Base-by-base conservation (phyloP, 192 early-diverging fungal genomes). In the Coemansia sp. region DNA sequence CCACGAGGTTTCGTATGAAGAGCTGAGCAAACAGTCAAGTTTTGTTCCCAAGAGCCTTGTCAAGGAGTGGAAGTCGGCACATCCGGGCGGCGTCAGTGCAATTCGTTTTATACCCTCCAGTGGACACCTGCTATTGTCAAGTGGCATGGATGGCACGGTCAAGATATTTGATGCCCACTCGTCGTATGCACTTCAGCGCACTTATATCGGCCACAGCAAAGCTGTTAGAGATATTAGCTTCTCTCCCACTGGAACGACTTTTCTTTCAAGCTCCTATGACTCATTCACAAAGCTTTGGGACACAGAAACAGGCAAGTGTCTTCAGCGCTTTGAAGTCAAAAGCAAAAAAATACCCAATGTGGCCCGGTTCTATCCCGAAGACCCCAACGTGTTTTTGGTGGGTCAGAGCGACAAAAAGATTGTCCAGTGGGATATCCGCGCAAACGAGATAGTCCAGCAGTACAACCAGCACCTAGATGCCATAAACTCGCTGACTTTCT, bases 151-250 rank as follows among this genome's bases (percentile, higher is more conserved):
- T 69, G 81, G 86, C 37, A 90, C 90, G 74, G 86, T 98, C 63
- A 99, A 99, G 86, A 64, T 99, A 3, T 98, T 93, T 87, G 97
- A 99, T 79, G 88, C 93, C 13, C 95, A 98, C 67, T 82, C 92
- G 52, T 90, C 96, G 58, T 86, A 93, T n/a, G 71, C 81, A 42
- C 84, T 85, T 43, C 78, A 93, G 59, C 85, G 97, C 42, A 93
- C 94, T 1, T 94, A 83, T 66, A 78, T 89, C 45, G 97, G 97
- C 5, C 97, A 99, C 69, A 85, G 83, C 53, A 96, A 97, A 70
- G 94, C 83, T 1, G 93, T 99, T 14, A 85, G 91, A 12, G 97
- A 96, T 65, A 88, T 98, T 25, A 84, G 82, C 15, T 99, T 99
- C 80, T 86, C 82, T 21, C 93, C 91, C 60, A 87, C 91, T 60